Evolutionary conservation across 768 basidiomycete species (phyloP).

Genomic region (Vararia minispora): DNA sequence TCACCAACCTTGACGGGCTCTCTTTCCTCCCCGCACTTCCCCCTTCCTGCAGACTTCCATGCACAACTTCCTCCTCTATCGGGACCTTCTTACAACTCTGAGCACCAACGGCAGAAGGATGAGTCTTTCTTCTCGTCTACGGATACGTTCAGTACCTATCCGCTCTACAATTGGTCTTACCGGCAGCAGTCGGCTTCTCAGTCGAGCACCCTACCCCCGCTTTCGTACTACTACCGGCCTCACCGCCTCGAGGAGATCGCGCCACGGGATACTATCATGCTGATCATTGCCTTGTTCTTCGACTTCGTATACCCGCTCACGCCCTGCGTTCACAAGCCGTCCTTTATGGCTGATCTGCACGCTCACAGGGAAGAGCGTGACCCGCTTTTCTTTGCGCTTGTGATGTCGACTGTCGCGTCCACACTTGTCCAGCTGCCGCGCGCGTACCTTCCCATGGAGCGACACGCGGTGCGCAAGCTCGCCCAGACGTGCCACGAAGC

Average conservation of each 20-base stretch:
- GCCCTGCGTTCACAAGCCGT: constrained; percentile 84
- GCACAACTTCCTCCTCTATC: constrained; percentile 28
- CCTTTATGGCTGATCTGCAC: constrained; percentile 85
- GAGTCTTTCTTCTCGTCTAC: constrained; percentile 30
- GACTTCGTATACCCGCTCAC: constrained; percentile 90
- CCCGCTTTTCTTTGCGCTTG: constrained; percentile 82
- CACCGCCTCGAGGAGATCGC: constrained; percentile 75
- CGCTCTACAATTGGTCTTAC: constrained; percentile 61
- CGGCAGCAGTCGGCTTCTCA: constrained; percentile 43
- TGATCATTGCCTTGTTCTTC: constrained; percentile 83
- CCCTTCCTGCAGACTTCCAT: constrained; percentile 53
- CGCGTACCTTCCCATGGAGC: constrained; percentile 81
- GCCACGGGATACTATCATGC: constrained; percentile 67
- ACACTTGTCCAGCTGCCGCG: constrained; percentile 84
- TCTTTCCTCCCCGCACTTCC: constrained; percentile 57
- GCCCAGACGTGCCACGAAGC: constrained; percentile 78
- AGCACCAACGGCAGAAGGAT: constrained; percentile 27
- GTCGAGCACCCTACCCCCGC: constrained; percentile 39
- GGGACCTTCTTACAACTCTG: constrained; percentile 27
- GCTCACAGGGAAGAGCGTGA: constrained; percentile 73
- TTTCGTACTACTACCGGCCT: constrained; percentile 63
- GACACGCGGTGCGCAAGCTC: constrained; percentile 72
- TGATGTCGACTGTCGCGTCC: constrained; percentile 81
- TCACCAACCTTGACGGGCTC: constrained; percentile 32
- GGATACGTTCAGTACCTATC: constrained; percentile 53